Evolutionary conservation across 257 asterid genomes (phyloP).

Genomic region (Solanum paucissectum): DNA sequence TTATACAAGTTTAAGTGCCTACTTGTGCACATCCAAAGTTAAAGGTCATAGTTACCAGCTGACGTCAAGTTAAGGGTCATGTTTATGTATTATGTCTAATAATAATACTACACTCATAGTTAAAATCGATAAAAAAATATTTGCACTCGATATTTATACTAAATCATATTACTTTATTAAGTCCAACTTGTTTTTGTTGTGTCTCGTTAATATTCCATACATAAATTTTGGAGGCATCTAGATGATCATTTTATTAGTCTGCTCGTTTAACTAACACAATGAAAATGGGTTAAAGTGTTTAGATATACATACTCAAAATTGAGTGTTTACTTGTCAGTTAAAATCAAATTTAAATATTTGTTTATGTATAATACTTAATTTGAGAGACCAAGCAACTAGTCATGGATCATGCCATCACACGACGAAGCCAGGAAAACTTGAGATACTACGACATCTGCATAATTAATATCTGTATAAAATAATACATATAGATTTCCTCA

Average conservation of each 20-base stretch:
- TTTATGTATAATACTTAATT: neutral
- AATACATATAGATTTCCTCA: neutral
- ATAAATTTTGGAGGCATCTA: too few species aligned
- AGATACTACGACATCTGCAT: neutral
- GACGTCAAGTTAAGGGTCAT: too few species aligned
- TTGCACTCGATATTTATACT: neutral
- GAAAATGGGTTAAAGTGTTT: fast-evolving
- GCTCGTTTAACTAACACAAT: fast-evolving
- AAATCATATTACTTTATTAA: too few species aligned
- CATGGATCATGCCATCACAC: neutral
- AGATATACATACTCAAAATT: neutral
- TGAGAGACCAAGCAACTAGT: neutral
- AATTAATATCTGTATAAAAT: too few species aligned
- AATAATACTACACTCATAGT: neutral
- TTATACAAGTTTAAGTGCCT: too few species aligned
- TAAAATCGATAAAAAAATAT: too few species aligned
- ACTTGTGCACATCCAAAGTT: too few species aligned
- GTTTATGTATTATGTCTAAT: too few species aligned
- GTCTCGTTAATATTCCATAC: neutral
- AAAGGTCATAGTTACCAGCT: too few species aligned
- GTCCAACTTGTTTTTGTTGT: neutral
- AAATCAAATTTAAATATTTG: too few species aligned
- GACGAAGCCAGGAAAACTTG: neutral
- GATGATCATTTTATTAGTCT: neutral
- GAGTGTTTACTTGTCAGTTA: too few species aligned